phyloP scores from a whole-genome alignment of 2,329 filamentous ascomycete genomes.

The Drechslerella stenobrocha region DNA sequence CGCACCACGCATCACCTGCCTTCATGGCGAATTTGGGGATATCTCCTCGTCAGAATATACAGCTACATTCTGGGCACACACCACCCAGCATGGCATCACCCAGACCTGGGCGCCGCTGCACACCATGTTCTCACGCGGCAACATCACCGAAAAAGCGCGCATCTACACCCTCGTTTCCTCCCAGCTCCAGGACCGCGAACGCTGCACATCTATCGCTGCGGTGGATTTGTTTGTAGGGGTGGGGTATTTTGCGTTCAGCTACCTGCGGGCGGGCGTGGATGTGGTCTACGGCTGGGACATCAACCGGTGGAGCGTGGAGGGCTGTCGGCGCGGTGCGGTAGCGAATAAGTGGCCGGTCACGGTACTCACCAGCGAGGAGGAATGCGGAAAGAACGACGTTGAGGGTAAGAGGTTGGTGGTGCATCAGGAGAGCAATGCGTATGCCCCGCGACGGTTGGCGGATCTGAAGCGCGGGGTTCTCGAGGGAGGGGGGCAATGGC shows the following conservation, averaged over 20 bases:
- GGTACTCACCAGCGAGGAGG: slow-evolving; percentile 58
- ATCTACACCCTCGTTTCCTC: slow-evolving; percentile 61
- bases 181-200: slow-evolving; percentile 51
- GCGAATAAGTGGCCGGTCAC: slow-evolving; percentile 69
- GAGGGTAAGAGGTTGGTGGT: slow-evolving; percentile 63
- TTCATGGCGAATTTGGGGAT: slow-evolving; percentile 74
- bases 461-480: slow-evolving; percentile 53
- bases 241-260: slow-evolving; percentile 89
- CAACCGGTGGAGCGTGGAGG: slow-evolving; percentile 85
- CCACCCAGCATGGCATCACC: slow-evolving; percentile 74
- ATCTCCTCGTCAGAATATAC: slow-evolving; percentile 52
- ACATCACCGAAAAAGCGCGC: slow-evolving; percentile 83
- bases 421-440: slow-evolving; percentile 70
- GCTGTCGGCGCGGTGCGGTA: slow-evolving; percentile 72
- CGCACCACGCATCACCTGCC: slow-evolving; percentile 70
- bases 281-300: slow-evolving; percentile 84
- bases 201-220: slow-evolving; percentile 51
- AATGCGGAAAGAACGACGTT: slow-evolving; percentile 55
- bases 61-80: slow-evolving; percentile 75
- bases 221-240: slow-evolving; percentile 91
- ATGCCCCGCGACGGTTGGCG: slow-evolving; percentile 59
- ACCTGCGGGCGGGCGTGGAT: slow-evolving; percentile 69
- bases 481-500: slow-evolving; percentile 5
- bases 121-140: slow-evolving; percentile 94
- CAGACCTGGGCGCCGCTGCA: slow-evolving; percentile 87